Evolutionary conservation across 2,329 filamentous ascomycete species (phyloP).

Genomic region (Colletotrichum tofieldiae): DNA sequence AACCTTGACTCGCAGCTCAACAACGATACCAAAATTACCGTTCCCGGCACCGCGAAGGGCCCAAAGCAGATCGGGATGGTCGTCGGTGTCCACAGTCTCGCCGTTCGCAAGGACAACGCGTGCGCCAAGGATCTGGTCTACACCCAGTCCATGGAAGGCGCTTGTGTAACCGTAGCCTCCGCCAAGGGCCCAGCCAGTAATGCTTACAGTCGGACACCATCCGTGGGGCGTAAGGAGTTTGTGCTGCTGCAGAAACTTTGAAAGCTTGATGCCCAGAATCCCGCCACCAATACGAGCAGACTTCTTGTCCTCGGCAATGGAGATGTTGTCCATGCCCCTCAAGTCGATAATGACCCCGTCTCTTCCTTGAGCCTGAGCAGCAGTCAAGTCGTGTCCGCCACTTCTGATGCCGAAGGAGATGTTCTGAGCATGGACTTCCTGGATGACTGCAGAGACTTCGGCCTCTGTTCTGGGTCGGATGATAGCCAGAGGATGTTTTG

Average conservation of each 20-base stretch:
- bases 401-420: slow-evolving; percentile 40
- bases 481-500: slow-evolving; percentile 30
- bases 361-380: slow-evolving; percentile 18
- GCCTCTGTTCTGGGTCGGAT: slow-evolving; percentile 26
- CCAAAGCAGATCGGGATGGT: slow-evolving; percentile 50
- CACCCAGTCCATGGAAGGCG: slow-evolving; percentile 52
- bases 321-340: slow-evolving; percentile 34
- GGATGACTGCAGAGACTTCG: slow-evolving; percentile 23
- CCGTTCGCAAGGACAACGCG: slow-evolving; percentile 57
- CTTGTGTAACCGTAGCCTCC: slow-evolving; percentile 55
- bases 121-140: slow-evolving; percentile 56
- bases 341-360: slow-evolving; percentile 43
- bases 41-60: slow-evolving; percentile 59
- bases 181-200: slow-evolving; percentile 53
- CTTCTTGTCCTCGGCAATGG: slow-evolving; percentile 35
- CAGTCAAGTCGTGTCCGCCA: slow-evolving; percentile 41
- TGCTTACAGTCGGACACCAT: slow-evolving; percentile 47
- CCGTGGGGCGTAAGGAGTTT: slow-evolving; percentile 33
- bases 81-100: slow-evolving; percentile 54
- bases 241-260: slow-evolving; percentile 36
- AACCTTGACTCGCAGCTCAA: slow-evolving; percentile 57
- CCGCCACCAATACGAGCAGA: slow-evolving; percentile 43
- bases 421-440: neutral
- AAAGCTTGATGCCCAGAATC: slow-evolving; percentile 33
- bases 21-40: slow-evolving; percentile 55